phyloP scores from a whole-genome alignment of 495 filamentous ascomycete genomes.

The Pyrenopolyporus hunteri region DNA sequence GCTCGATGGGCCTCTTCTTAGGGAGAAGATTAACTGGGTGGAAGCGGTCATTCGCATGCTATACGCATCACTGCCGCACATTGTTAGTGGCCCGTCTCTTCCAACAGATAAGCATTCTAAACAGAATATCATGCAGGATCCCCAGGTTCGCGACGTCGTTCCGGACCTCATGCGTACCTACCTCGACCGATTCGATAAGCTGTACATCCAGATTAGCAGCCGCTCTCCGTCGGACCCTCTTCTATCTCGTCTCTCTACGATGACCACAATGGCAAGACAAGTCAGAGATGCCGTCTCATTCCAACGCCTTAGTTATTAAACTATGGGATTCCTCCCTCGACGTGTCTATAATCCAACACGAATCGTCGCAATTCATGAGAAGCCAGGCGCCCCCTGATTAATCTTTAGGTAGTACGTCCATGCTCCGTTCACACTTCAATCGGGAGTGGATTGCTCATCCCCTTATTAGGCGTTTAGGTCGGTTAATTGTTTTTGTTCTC shows the following conservation, averaged over 20 bases:
- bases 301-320: constrained; percentile 10
- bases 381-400: background rate
- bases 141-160: constrained; percentile 75
- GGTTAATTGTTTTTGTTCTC: background rate
- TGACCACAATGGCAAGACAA: constrained; percentile 36
- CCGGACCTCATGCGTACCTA: constrained; percentile 76
- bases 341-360: no score
- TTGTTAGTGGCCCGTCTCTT: constrained; percentile 50
- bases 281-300: constrained; percentile 21
- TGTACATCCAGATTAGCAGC: constrained; percentile 72
- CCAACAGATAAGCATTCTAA: constrained; percentile 25
- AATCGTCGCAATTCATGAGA: background rate
- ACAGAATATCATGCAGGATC: constrained; percentile 59
- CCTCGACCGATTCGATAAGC: constrained; percentile 69
- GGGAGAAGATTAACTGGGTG: constrained; percentile 77
- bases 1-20: constrained; percentile 64
- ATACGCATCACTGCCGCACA: constrained; percentile 46
- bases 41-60: constrained; percentile 68
- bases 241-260: constrained; percentile 29
- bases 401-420: constrained; percentile 9
- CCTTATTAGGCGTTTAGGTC: background rate
- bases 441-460: background rate
- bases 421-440: background rate
- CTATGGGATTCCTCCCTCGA: background rate
- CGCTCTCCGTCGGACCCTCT: constrained; percentile 63